Conservation (phyloP, 225 moss, liverwort and hornwort species). For the Bryoerythrophyllum caledonicum region DNA sequence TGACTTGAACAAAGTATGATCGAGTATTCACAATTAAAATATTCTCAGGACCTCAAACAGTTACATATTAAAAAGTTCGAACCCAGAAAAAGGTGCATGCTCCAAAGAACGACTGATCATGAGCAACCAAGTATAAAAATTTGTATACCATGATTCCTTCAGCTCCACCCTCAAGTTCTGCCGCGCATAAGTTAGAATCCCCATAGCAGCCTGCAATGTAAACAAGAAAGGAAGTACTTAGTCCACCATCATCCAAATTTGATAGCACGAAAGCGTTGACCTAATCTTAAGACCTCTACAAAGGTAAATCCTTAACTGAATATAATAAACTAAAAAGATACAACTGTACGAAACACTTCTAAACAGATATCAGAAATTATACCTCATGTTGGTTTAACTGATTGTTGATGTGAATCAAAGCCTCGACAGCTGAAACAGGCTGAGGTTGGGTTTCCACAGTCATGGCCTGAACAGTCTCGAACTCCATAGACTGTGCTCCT, state of each 20-base stretch:
- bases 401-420: constrained; percentile 97
- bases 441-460: constrained; percentile 79
- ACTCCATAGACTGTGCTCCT: constrained; percentile 66
- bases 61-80: not conserved
- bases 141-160: constrained; percentile 85
- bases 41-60: not conserved
- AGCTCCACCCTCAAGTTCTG: constrained; percentile 73
- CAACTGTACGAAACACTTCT: not conserved
- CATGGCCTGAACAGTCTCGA: constrained; percentile 65
- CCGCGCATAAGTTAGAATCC: constrained; percentile 86
- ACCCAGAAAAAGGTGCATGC: not conserved
- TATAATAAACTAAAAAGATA: constrained; percentile 2
- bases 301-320: constrained; percentile 4
- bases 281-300: not conserved
- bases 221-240: not conserved
- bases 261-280: not conserved
- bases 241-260: not conserved
- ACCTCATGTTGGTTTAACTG: constrained; percentile 99
- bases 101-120: constrained; percentile 8
- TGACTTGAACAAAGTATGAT: constrained; percentile 13
- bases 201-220: constrained; percentile 84
- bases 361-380: constrained; percentile 12
- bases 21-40: not conserved
- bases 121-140: not conserved
- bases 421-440: constrained; percentile 84